Evolutionary conservation across 768 basidiomycete genomes (phyloP).

Genomic region (Mycena vitilis): DNA sequence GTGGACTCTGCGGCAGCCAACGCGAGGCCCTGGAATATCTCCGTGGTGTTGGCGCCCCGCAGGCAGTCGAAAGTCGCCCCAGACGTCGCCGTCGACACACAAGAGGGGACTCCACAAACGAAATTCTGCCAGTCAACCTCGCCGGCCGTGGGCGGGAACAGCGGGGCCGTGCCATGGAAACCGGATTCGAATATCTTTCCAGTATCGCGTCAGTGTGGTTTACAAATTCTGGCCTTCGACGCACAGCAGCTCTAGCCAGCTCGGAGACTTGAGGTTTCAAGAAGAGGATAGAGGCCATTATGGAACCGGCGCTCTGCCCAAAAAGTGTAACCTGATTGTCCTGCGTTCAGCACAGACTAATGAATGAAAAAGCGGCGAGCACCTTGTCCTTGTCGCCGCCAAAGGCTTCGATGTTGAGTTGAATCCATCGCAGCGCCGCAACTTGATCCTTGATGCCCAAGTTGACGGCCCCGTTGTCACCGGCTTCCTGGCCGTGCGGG

Average conservation of each 20-base stretch:
- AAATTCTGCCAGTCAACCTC: slow-evolving; percentile 47
- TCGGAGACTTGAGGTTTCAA: slow-evolving; percentile 40
- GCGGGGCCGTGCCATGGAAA: slow-evolving; percentile 41
- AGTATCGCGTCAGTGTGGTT: neutral
- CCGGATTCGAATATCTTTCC: slow-evolving; percentile 59
- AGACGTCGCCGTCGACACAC: slow-evolving; percentile 40
- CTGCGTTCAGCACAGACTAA: neutral
- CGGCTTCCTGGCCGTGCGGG: slow-evolving; percentile 52
- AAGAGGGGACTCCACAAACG: slow-evolving; percentile 43
- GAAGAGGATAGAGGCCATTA: slow-evolving; percentile 13
- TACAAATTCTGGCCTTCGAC: slow-evolving; percentile 8
- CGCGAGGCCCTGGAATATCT: neutral
- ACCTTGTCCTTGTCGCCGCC: slow-evolving; percentile 64
- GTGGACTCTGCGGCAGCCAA: neutral
- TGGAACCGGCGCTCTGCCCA: slow-evolving; percentile 42
- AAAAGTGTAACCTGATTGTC: slow-evolving; percentile 41
- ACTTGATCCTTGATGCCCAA: slow-evolving; percentile 54
- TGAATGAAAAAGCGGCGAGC: too few species aligned
- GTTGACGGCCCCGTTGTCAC: slow-evolving; percentile 46
- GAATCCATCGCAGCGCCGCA: slow-evolving; percentile 59
- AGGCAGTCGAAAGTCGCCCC: slow-evolving; percentile 19
- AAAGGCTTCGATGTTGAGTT: slow-evolving; percentile 63
- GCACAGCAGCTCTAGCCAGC: slow-evolving; percentile 47
- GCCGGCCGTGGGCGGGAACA: slow-evolving; percentile 42
- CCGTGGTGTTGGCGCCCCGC: neutral